Conservation (phyloP, 768 basidiomycete genomes). For the Mycena venus region DNA sequence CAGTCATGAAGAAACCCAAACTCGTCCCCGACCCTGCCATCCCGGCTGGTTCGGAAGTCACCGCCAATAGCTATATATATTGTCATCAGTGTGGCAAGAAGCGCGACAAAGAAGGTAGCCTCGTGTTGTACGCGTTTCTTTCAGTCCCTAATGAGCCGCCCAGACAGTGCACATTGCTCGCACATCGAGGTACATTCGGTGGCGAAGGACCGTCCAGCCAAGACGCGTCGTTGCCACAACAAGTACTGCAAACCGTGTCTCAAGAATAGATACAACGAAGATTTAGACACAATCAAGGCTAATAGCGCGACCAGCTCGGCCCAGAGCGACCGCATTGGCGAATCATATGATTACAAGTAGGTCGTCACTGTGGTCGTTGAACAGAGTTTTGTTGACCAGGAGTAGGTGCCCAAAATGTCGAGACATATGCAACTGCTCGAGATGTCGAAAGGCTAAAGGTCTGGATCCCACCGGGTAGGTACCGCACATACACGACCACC, state of each 20-base stretch:
- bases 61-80: slow-evolving; percentile 55
- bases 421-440: slow-evolving; percentile 75
- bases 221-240: slow-evolving; percentile 61
- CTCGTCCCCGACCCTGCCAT: slow-evolving; percentile 32
- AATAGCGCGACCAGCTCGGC: slow-evolving; percentile 17
- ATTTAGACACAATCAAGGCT: slow-evolving; percentile 58
- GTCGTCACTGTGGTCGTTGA: slow-evolving; percentile 11
- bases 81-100: slow-evolving; percentile 84
- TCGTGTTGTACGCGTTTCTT: slow-evolving; percentile 14
- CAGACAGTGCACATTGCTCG: slow-evolving; percentile 55
- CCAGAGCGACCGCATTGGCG: slow-evolving; percentile 39
- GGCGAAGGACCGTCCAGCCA: slow-evolving; percentile 36
- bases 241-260: slow-evolving; percentile 79
- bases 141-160: neutral
- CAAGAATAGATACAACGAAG: slow-evolving; percentile 74
- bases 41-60: slow-evolving; percentile 27
- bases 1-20: slow-evolving; percentile 32
- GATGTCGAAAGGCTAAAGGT: slow-evolving; percentile 75
- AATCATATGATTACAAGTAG: slow-evolving; percentile 68
- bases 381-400: slow-evolving; percentile 1
- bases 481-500: neutral
- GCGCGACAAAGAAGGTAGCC: slow-evolving; percentile 57
- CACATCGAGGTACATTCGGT: slow-evolving; percentile 37
- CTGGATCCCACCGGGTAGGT: slow-evolving; percentile 71
- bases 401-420: slow-evolving; percentile 78